Conservation (phyloP, 2,329 filamentous ascomycete species). For the Aspergillus sp. region DNA sequence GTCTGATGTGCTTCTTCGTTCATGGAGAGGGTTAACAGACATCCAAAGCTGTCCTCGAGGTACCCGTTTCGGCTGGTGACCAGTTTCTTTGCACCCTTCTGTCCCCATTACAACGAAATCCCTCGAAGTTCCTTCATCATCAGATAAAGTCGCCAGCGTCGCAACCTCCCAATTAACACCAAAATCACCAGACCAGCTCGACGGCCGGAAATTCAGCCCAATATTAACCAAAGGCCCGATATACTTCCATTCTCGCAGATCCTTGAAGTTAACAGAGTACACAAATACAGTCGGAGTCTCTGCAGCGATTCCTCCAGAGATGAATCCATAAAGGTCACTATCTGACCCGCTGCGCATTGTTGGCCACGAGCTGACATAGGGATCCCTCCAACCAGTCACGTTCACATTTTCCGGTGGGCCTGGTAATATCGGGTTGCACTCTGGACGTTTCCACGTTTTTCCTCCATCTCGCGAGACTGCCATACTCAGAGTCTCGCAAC, state of each 20-base stretch:
- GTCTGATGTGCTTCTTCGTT: constrained; percentile 1
- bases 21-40: constrained; percentile 25
- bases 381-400: constrained; percentile 40
- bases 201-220: constrained; percentile 32
- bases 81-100: constrained; percentile 34
- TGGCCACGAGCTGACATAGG: constrained; percentile 29
- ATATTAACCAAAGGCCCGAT: constrained; percentile 39
- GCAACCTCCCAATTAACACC: constrained; percentile 49
- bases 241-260: constrained; percentile 42
- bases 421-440: constrained; percentile 33
- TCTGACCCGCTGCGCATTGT: constrained; percentile 11
- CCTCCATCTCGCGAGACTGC: constrained; percentile 35
- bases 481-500: constrained; percentile 34
- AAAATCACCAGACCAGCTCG: constrained; percentile 45
- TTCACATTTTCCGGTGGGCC: constrained; percentile 26
- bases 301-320: constrained; percentile 42
- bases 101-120: constrained; percentile 43
- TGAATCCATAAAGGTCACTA: constrained; percentile 38
- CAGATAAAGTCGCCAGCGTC: constrained; percentile 40
- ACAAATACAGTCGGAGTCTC: constrained; percentile 42
- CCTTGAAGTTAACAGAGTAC: constrained; percentile 36
- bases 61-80: constrained; percentile 15
- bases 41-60: constrained; percentile 41
- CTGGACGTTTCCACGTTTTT: constrained; percentile 28
- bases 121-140: constrained; percentile 21